Percentiles rank a stretch among this genome's conserved stretches.
phyloP scores from a whole-genome alignment of 2,329 filamentous ascomycete species.

The Hyphodiscus sp. region DNA sequence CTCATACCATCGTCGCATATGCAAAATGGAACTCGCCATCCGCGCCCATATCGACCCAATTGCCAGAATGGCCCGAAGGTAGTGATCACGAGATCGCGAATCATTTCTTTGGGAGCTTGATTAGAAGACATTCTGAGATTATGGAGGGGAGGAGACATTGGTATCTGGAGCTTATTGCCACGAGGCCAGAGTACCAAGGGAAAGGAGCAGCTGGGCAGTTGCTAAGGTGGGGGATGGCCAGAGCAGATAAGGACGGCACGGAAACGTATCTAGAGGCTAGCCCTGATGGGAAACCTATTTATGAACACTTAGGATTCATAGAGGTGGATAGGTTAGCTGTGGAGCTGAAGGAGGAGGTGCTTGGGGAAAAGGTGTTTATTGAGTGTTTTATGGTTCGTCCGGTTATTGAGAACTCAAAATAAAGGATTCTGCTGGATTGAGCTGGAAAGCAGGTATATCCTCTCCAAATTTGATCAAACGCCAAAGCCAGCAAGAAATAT shows the following conservation, averaged over 20 bases:
- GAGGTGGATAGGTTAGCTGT: constrained; percentile 34
- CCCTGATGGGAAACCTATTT: constrained; percentile 39
- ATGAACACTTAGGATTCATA: constrained; percentile 42
- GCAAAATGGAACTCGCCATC: constrained; percentile 40
- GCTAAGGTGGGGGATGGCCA: constrained; percentile 41
- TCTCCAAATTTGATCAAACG: neutral
- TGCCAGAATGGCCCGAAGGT: constrained; percentile 35
- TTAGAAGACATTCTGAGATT: constrained; percentile 30
- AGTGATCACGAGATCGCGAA: constrained; percentile 32
- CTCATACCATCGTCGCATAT: constrained; percentile 35
- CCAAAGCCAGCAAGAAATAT: neutral
- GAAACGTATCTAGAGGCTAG: constrained; percentile 47
- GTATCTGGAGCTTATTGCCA: constrained; percentile 43
- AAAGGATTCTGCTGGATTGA: neutral
- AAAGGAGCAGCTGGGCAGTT: constrained; percentile 39
- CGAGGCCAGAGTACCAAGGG: constrained; percentile 37
- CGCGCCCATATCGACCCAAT: constrained; percentile 19
- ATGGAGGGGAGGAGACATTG: constrained; percentile 40
- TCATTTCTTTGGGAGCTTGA: constrained; percentile 36
- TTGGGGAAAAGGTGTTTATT: constrained; percentile 21
- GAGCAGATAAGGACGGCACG: constrained; percentile 37
- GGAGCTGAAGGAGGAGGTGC: constrained; percentile 30
- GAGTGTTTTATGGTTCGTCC: constrained; percentile 27
- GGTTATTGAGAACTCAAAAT: neutral
- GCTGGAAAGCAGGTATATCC: neutral